Base-by-base conservation (phyloP, 2,329 filamentous ascomycete species). In the Camillea tinctor region DNA sequence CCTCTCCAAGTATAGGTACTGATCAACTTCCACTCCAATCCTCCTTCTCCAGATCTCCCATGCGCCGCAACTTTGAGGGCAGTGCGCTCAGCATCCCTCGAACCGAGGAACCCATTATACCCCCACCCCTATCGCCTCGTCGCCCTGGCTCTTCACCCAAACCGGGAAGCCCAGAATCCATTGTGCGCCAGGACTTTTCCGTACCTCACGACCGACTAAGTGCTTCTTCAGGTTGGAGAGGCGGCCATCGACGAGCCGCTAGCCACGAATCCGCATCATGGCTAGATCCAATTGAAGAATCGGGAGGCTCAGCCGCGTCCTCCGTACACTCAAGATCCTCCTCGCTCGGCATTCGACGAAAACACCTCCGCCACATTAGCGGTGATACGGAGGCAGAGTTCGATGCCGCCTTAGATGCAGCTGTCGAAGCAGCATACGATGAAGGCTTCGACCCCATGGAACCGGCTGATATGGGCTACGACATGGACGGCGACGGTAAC, bases 241-340 rank as follows among this genome's bases (percentile, higher is more conserved):
- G 79, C 9, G 72, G 79, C 9, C 84, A 87, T 66, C 74, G 74
- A 21, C 77, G 86, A 61, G 87, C 85, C 22, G 82, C 84, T 11
- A 94, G 91, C 70, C 88, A 89, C 62, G 91, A 93, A 72, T 92
- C 91, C 4, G 92, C 90, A 56, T 96, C 93, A 0, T 97, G 93
- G 93, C 77, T 97, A n/a, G 92, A 97, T 71, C 94, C 92, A 1
- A 95, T 96, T 59, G 91, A 96, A 72, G 93, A 97, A 68, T 97
- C 93, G 21, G 91, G 89, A 40, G 89, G 86, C 19, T 97, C 93
- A 0, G 88, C 87, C 3, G 82, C 85, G 2, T 92, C 91, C 1
- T 97, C 93, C 0, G 82, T 92, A 1, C 91, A 93, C 72, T 96
- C 93, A 0, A 83, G 91, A 54, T 87, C 89, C 3, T 93, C 91